These are phyloP conservation scores for Senna tora DNA, from an alignment of 306 rosid genomes.

Conservation along the genomic window DNA sequence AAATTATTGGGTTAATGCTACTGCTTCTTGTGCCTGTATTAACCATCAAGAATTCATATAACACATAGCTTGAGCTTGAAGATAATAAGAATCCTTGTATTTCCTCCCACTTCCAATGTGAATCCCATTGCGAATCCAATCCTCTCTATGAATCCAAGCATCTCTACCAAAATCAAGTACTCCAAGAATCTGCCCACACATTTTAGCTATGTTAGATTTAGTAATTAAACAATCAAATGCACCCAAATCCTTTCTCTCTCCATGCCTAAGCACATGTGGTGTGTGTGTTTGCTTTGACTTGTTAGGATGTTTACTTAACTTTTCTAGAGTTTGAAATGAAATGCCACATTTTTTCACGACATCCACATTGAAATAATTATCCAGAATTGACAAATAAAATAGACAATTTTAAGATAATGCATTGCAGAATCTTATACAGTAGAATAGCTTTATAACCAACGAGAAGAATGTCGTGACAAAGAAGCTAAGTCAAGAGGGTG, in stretches of 20 bases:
- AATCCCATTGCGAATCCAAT: slow-evolving; percentile 81
- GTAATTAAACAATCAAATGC: slow-evolving; percentile 1
- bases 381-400: neutral
- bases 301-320: neutral
- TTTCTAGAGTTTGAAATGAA: slow-evolving; percentile 8
- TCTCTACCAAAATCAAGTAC: slow-evolving; percentile 88
- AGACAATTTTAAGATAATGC: neutral
- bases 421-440: neutral
- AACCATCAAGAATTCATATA: slow-evolving; percentile 68
- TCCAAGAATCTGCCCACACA: slow-evolving; percentile 70
- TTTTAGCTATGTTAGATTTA: neutral
- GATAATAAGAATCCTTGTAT: slow-evolving; percentile 88
- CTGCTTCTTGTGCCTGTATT: neutral
- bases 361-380: neutral
- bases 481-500: neutral
- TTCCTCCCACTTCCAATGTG: slow-evolving; percentile 73
- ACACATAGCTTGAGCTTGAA: slow-evolving; percentile 97
- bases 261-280: neutral
- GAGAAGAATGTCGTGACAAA: slow-evolving; percentile 6
- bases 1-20: neutral
- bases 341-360: slow-evolving; percentile 4
- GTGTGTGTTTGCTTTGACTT: neutral
- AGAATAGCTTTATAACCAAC: slow-evolving; percentile 25
- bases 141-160: slow-evolving; percentile 83
- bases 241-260: neutral